phyloP scores from a whole-genome alignment of 306 rosid genomes.

The Arachis hypogaea region DNA sequence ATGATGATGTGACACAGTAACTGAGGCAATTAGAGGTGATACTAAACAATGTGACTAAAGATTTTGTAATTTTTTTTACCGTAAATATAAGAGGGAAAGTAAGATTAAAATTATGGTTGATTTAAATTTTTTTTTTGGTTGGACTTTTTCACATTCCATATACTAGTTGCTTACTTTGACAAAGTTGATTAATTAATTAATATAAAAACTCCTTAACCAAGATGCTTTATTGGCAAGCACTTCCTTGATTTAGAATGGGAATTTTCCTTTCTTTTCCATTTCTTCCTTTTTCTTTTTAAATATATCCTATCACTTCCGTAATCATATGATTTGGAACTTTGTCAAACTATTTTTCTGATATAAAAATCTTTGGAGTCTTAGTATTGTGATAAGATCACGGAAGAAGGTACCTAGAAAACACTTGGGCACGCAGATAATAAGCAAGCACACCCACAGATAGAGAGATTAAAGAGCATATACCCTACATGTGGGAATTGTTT shows the following conservation, averaged over 20 bases:
- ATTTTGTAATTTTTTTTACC: too few species aligned
- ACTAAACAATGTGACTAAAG: too few species aligned
- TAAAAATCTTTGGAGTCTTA: slow-evolving; percentile 37
- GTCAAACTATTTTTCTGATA: slow-evolving; percentile 37
- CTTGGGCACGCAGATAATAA: neutral
- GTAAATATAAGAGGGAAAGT: too few species aligned
- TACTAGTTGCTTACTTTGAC: too few species aligned
- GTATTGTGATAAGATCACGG: slow-evolving; percentile 40
- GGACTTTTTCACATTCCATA: too few species aligned
- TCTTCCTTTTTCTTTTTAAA: neutral
- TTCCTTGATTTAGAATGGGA: slow-evolving; percentile 38
- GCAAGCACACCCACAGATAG: slow-evolving; percentile 31
- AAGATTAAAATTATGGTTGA: too few species aligned
- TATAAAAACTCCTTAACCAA: slow-evolving; percentile 29
- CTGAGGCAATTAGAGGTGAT: too few species aligned
- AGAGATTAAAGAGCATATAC: slow-evolving; percentile 43
- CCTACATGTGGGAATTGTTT: slow-evolving; percentile 80
- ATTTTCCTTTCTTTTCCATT: too few species aligned
- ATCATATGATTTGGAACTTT: slow-evolving; percentile 60
- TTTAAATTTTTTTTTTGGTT: too few species aligned
- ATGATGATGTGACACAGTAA: too few species aligned
- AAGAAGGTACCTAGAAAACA: slow-evolving; percentile 52
- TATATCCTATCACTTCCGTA: slow-evolving; percentile 21
- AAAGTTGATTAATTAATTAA: neutral
- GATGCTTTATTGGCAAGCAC: slow-evolving; percentile 48